Conservation (phyloP, 495 filamentous ascomycete genomes). For the Hypoxylon lenormandii region DNA sequence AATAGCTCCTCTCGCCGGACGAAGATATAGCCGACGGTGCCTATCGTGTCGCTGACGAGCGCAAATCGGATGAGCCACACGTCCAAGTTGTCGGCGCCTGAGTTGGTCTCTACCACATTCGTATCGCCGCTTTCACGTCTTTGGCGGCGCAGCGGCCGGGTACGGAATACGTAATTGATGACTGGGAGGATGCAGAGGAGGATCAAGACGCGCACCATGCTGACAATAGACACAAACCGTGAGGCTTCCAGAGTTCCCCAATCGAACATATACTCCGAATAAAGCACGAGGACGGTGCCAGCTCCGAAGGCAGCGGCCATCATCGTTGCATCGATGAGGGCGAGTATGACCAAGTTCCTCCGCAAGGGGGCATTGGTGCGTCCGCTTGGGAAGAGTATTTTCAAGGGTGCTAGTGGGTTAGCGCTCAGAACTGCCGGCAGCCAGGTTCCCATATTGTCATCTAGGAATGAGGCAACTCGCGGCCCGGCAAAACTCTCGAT, state of each 20-base stretch:
- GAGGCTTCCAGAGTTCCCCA: conserved; percentile 84
- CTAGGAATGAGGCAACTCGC: conserved; percentile 42
- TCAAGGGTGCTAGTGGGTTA: conserved; percentile 79
- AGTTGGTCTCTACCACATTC: conserved; percentile 59
- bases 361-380: conserved; percentile 72
- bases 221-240: conserved; percentile 80
- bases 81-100: conserved; percentile 83
- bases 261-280: conserved; percentile 78
- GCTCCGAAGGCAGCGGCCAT: conserved; percentile 86
- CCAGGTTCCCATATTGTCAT: conserved; percentile 56
- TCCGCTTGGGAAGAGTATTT: conserved; percentile 78
- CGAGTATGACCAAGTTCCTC: conserved; percentile 81
- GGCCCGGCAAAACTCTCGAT: conserved; percentile 32
- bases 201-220: conserved; percentile 75
- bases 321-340: conserved; percentile 79
- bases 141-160: conserved; percentile 53
- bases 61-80: conserved; percentile 79
- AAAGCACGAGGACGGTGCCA: conserved; percentile 80
- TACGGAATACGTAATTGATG: conserved; percentile 76
- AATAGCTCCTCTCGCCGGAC: conserved; percentile 67
- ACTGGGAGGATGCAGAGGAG: conserved; percentile 80
- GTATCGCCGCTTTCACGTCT: conserved; percentile 47
- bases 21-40: conserved; percentile 78
- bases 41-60: conserved; percentile 80
- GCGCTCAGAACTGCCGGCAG: conserved; percentile 48